Base-by-base conservation (phyloP, 2,329 filamentous ascomycete species). In the Neofusicoccum cordaticola region DNA sequence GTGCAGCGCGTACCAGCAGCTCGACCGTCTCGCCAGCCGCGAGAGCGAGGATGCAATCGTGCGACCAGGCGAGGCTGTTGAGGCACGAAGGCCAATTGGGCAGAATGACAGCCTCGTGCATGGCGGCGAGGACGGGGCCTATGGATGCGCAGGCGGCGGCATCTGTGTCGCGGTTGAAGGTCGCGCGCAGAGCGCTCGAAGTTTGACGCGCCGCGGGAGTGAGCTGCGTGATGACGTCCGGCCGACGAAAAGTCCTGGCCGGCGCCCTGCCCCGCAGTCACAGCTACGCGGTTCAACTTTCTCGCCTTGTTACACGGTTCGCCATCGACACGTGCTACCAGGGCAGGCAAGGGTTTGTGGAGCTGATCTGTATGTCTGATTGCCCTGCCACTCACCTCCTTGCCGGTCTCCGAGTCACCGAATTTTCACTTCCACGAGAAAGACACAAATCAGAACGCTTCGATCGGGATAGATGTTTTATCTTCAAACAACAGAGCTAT, bases 51-150 rank as follows among this genome's bases (percentile, higher is more conserved):
- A 84, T 82, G 51, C 84, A 83, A 68, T 88, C 85, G 44, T 78
- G 73, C 6, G 85, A 88, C 85, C 86, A 88, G 60, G 81, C 78
- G n/a, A 88, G 72, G 56, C 83, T 84, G 68, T 84, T 76, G 31
- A 79, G 73, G 65, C 80, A 82, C 2, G 82, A 82, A 2, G 85
- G 84, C 75, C 81, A 85, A 63, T 82, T 77, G 27, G 68, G 69
- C 19, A 77, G 66, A 63, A 73, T 71, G 37, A 73, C 75, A 47
- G 72, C 71, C 50, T 77, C 73, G 35, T 74, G 69, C 75, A 78
- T 78, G 41, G 15, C 35, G 35, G 44, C 50, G 34, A 22, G 19
- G 3, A 11, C n/a, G 37, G 34, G 17, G 37, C 52, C 52, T 44
- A 57, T 15, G 53, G 44, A 31, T 4, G 27, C 17, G 42, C 6